Evolutionary conservation across 768 basidiomycete species (phyloP), one percentile per base, ranked within the genome.

Genomic region (Roridomyces roridus): DNA sequence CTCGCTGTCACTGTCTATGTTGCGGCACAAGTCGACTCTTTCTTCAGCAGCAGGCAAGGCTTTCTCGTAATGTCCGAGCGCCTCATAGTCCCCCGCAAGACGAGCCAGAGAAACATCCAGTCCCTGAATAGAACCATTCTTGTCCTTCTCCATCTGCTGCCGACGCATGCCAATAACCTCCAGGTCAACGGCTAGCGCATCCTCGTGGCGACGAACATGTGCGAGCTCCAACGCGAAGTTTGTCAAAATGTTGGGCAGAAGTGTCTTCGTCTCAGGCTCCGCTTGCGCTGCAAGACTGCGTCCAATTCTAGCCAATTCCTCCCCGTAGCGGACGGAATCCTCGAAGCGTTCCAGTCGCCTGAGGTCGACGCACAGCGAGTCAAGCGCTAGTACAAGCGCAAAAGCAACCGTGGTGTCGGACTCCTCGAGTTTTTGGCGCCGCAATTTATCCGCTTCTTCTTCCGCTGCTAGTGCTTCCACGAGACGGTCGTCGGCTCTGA

Each of bases 11-110:
- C n/a, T n/a, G 21, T 10, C 21, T 9, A 36, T 12, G 34, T 35
- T 37, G 46, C 48, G 48, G 37, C 34, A 28, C 39, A 50, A 25
- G n/a, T 50, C n/a, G 37, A 50, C 25, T 40, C 37, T 40, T 50
- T 50, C 48, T 26, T 50, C 48, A 28, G 3, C 37, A 24, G 29
- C 37, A 29, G 18, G 17, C 17, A 50, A 28, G 39, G 48, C 48
- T 39, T 39, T 39, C 4, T 40, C 37, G 18, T 50, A 29, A 25
- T 26, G 48, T 15, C 48, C 48, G 24, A 50, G 10, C 2, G 24
- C 25, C 25, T 4, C 29, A 26, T 39, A 39, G 41, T 50, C 25
- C 24, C 3, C 18, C 28, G 37, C 48, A 25, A 50, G 37, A 29
- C 37, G 24, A 50, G 4, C 25, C 37, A 50, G 21, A 26, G 37